Evolutionary conservation across 371 early-diverging fungal species (phyloP), one percentile per base, ranked within the genome.

Genomic region (Mortierella sp.): DNA sequence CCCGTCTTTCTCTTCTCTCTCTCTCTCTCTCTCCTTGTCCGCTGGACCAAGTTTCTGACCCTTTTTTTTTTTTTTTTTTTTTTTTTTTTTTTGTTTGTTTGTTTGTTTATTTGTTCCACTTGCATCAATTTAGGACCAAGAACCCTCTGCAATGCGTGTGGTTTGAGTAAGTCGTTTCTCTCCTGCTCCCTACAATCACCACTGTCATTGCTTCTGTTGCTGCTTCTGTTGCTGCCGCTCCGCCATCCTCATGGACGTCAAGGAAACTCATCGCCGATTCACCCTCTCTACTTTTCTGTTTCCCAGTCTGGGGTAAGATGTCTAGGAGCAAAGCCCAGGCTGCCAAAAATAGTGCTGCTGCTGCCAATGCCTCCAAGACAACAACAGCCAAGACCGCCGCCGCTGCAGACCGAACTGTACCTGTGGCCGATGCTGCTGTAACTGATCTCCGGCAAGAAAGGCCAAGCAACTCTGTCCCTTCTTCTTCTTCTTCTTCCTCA

Each of bases 131-230:
- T 58, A 79, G 79, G 79, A 16, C 79, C 89, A 47, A 82, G 89
- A n/a, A 89, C 89, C 4, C 80, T 89, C n/a, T 89, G 89, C 59
- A 89, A 89, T 77, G 89, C 89, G 30, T 89, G 89, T 60, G 89
- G 89, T 30, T 59, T 89, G 62, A 86, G 89, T 89, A 85, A 80
- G 86, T 81, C 29, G 12, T 37, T 9, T 9, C 37, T 37, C 37
- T 5, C 37, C 37, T 37, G 37, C 3, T 5, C 37, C 37, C 37
- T 5, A 37, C n/a, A n/a, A n/a, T n/a, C n/a, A n/a, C n/a, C n/a
- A 9, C 37, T 9, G 37, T 37, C 37, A 37, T n/a, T n/a, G n/a
- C n/a, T n/a, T n/a, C n/a, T n/a, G n/a, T n/a, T n/a, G n/a, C 12
- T 46, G 46, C 46, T n/a, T n/a, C n/a, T n/a, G n/a, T n/a, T n/a